Conservation (phyloP, 495 filamentous ascomycete species). For the Emericellopsis terricola region DNA sequence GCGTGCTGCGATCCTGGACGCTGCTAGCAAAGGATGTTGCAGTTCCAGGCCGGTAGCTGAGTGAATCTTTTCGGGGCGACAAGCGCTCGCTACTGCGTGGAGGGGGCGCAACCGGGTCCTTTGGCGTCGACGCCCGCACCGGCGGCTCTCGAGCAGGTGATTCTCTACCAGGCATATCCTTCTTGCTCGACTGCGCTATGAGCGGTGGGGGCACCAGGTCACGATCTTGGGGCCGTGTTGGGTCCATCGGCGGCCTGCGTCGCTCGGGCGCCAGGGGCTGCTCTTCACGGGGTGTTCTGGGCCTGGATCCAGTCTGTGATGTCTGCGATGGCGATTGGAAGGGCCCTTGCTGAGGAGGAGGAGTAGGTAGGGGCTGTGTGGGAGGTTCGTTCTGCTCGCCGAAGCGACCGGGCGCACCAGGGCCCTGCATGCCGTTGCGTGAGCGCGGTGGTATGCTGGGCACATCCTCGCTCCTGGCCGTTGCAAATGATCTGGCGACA, state of each 20-base stretch:
- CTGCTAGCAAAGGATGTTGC: background rate
- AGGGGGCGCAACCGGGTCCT: slow-evolving; percentile 24
- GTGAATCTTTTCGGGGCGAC: slow-evolving; percentile 18
- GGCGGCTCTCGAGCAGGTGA: too few relatives aligned
- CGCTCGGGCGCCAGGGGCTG: slow-evolving; percentile 29
- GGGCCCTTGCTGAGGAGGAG: background rate
- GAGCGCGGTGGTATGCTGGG: slow-evolving; percentile 28
- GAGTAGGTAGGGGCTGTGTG: background rate
- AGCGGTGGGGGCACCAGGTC: slow-evolving; percentile 34
- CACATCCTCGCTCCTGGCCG: slow-evolving; percentile 27
- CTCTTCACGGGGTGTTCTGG: slow-evolving; percentile 17
- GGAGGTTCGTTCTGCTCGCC: slow-evolving; percentile 6
- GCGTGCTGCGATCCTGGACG: slow-evolving; percentile 1
- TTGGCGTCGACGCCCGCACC: too few relatives aligned
- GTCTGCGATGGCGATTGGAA: too few relatives aligned
- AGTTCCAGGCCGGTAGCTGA: background rate
- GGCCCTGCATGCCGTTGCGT: slow-evolving; percentile 24
- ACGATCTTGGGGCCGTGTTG: slow-evolving; percentile 22
- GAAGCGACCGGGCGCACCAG: slow-evolving; percentile 15
- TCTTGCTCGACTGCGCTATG: slow-evolving; percentile 34
- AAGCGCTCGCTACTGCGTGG: slow-evolving; percentile 26
- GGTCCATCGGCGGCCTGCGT: slow-evolving; percentile 34
- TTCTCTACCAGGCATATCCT: too few relatives aligned
- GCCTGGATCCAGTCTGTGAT: too few relatives aligned
- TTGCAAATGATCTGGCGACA: slow-evolving; percentile 21